A percentile compares a stretch with the other conserved stretches of the same genome.
These are phyloP conservation scores for Pythium aristosporum DNA, from an alignment of 352 stramenopile genomes.

Conservation along the genomic window DNA sequence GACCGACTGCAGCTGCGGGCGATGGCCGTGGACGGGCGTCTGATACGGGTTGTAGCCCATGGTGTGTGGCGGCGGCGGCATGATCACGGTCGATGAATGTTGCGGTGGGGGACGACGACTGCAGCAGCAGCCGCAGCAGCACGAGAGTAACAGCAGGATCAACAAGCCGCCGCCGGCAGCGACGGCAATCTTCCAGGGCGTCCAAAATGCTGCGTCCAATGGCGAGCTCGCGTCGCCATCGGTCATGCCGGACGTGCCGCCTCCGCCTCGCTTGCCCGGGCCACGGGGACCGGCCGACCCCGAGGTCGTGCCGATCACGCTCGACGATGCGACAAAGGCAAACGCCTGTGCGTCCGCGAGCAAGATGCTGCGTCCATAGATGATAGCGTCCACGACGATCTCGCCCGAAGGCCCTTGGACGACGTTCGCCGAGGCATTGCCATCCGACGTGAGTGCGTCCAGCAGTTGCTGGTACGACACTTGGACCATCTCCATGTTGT, in stretches of 20 bases:
- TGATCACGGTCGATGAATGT: neutral
- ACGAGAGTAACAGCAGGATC: slow-evolving; percentile 46
- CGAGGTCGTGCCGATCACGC: slow-evolving; percentile 57
- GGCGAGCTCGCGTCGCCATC: neutral
- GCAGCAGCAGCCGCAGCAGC: slow-evolving; percentile 34
- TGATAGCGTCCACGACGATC: slow-evolving; percentile 69
- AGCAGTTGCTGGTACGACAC: slow-evolving; percentile 68
- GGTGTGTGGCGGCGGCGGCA: neutral
- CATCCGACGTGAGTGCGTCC: slow-evolving; percentile 30
- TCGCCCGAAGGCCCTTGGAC: slow-evolving; percentile 44
- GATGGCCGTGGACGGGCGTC: slow-evolving; percentile 4
- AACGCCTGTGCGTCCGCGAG: slow-evolving; percentile 58
- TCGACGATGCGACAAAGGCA: slow-evolving; percentile 80
- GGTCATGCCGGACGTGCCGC: neutral
- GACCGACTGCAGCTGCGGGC: slow-evolving; percentile 3
- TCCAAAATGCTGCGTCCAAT: slow-evolving; percentile 44
- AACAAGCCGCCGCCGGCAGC: slow-evolving; percentile 48
- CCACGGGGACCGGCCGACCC: slow-evolving; percentile 20
- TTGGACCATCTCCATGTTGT: slow-evolving; percentile 86
- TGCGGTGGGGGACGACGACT: slow-evolving; percentile 6
- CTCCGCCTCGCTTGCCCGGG: neutral
- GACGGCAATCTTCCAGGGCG: slow-evolving; percentile 49
- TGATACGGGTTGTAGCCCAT: slow-evolving; percentile 15
- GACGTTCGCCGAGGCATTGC: slow-evolving; percentile 13
- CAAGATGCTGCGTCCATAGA: slow-evolving; percentile 67